These are phyloP conservation scores for Pyrenochaeta sp. DNA, from an alignment of 2,329 filamentous ascomycete species.

Conservation along the genomic window DNA sequence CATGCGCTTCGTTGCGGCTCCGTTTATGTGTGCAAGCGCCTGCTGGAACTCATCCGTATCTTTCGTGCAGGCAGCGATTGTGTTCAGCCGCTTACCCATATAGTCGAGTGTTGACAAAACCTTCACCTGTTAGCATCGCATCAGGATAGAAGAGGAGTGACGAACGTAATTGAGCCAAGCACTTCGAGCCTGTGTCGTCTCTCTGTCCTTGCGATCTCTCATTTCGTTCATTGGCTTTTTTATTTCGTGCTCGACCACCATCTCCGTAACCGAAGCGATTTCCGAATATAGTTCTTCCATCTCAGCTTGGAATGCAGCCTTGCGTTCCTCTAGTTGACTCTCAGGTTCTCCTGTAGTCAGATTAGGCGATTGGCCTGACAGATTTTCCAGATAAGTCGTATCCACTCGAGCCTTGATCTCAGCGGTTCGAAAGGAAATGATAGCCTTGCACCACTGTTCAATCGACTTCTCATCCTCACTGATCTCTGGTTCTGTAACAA, in stretches of 20 bases:
- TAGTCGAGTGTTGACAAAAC: conserved; percentile 53
- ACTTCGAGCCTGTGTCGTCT: conserved; percentile 44
- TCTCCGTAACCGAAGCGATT: conserved; percentile 73
- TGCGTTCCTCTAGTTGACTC: conserved; percentile 60
- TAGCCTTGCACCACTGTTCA: conserved; percentile 62
- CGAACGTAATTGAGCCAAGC: conserved; percentile 56
- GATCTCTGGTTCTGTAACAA: conserved; percentile 59
- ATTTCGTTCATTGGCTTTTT: conserved; percentile 66
- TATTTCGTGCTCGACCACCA: conserved; percentile 74
- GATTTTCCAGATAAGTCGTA: conserved; percentile 62
- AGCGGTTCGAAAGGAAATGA: conserved; percentile 51
- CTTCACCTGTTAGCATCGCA: conserved; percentile 26
- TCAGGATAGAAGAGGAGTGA: background rate
- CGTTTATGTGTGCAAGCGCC: conserved; percentile 39
- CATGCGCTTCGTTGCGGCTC: conserved; percentile 36
- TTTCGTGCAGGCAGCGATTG: conserved; percentile 31
- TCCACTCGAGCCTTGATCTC: conserved; percentile 57
- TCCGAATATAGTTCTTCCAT: conserved; percentile 75
- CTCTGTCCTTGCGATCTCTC: conserved; percentile 46
- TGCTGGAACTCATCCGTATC: conserved; percentile 41
- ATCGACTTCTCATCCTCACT: conserved; percentile 63
- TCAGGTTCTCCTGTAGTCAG: conserved; percentile 20
- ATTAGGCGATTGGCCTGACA: conserved; percentile 15
- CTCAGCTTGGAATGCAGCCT: conserved; percentile 67
- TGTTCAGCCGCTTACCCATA: conserved; percentile 48